Evolutionary conservation across 495 filamentous ascomycete genomes (phyloP).

Genomic region (Oidiodendron maius): DNA sequence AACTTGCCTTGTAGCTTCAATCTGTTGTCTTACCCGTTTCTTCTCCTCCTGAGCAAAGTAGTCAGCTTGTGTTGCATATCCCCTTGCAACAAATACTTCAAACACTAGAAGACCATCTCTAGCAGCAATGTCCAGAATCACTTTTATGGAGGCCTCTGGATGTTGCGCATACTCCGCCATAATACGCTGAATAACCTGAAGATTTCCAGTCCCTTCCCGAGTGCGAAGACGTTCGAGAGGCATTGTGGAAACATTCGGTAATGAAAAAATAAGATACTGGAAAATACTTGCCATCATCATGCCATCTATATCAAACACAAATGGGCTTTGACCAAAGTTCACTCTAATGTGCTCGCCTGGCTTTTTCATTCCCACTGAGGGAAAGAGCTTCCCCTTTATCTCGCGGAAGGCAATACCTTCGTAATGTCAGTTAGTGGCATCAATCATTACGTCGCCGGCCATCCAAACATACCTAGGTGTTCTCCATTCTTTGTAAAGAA

Average conservation of each 20-base stretch:
- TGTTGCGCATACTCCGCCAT: too few species aligned
- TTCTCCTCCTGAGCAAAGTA: slow-evolving; percentile 44
- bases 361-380: slow-evolving; percentile 91
- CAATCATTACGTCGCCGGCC: too few species aligned
- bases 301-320: slow-evolving; percentile 87
- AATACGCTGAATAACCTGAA: too few species aligned
- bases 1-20: slow-evolving; percentile 29
- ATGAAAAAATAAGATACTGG: too few species aligned
- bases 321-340: slow-evolving; percentile 89
- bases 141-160: too few species aligned
- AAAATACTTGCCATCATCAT: slow-evolving; percentile 66
- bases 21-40: slow-evolving; percentile 44
- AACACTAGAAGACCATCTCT: too few species aligned
- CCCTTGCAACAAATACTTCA: too few species aligned
- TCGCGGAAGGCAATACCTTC: slow-evolving; percentile 77
- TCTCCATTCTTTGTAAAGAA: slow-evolving; percentile 95
- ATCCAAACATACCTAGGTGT: slow-evolving; percentile 64
- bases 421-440: neutral
- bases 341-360: slow-evolving; percentile 73
- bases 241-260: too few species aligned
- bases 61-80: too few species aligned
- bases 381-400: slow-evolving; percentile 66
- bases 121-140: too few species aligned
- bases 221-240: too few species aligned
- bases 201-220: too few species aligned